Conservation (phyloP, 441 rosid genomes). For the Euphorbia celastroides region DNA sequence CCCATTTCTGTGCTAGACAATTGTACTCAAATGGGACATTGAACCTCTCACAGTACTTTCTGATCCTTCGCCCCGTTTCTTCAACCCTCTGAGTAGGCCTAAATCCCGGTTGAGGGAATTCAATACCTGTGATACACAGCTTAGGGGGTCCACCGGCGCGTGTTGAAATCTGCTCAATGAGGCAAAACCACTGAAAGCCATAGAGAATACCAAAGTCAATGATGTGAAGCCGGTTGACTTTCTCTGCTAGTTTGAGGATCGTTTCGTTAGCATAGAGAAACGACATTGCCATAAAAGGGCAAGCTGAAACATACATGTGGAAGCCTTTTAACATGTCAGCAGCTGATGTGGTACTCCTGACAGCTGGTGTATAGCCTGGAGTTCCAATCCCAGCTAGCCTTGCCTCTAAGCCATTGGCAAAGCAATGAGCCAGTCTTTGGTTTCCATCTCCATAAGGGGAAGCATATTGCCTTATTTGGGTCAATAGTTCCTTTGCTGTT, state of each 20-base stretch:
- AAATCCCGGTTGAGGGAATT: constrained; percentile 88
- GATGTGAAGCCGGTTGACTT: constrained; percentile 58
- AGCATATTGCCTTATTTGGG: constrained; percentile 64
- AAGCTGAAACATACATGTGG: constrained; percentile 32
- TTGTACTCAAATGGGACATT: constrained; percentile 69
- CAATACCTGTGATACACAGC: constrained; percentile 81
- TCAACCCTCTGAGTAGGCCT: constrained; percentile 76
- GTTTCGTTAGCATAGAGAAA: constrained; percentile 44
- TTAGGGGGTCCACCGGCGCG: constrained; percentile 59
- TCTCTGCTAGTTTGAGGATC: constrained; percentile 45
- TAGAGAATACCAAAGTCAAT: constrained; percentile 87
- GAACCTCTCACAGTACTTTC: constrained; percentile 69
- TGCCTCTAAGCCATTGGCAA: constrained; percentile 71
- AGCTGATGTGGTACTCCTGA: constrained; percentile 35
- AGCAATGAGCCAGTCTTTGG: constrained; percentile 68
- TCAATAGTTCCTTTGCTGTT: constrained; percentile 52
- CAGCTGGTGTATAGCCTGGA: constrained; percentile 25
- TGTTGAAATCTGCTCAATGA: constrained; percentile 57
- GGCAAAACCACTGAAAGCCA: constrained; percentile 96
- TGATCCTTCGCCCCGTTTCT: constrained; percentile 69
- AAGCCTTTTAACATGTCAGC: constrained; percentile 55
- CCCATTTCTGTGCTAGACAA: constrained; percentile 79
- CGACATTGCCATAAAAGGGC: constrained; percentile 33
- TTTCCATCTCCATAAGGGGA: constrained; percentile 61
- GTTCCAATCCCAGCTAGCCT: constrained; percentile 58